These are phyloP conservation scores for Camelina laxa DNA, from an alignment of 345 rosid genomes.

Conservation along the genomic window DNA sequence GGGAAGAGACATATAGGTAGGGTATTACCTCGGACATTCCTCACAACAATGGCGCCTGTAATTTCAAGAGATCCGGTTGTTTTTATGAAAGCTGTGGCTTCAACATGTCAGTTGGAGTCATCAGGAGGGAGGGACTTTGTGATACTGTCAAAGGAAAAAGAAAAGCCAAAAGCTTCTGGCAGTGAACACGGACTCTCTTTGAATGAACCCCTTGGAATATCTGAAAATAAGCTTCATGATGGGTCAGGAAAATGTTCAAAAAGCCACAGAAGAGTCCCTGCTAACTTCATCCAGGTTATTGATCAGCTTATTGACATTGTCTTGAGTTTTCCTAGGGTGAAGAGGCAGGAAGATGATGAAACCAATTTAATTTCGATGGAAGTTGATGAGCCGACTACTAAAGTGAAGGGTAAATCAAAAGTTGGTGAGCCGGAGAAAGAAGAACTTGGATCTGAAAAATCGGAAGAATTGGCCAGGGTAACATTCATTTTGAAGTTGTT, in stretches of 20 bases:
- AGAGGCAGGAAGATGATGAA: slow-evolving; percentile 60
- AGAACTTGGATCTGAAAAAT: slow-evolving; percentile 76
- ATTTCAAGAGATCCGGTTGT: slow-evolving; percentile 86
- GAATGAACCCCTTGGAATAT: slow-evolving; percentile 68
- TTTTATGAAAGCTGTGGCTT: slow-evolving; percentile 84
- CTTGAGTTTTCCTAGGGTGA: slow-evolving; percentile 63
- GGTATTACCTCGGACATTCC: slow-evolving; percentile 64
- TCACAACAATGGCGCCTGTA: slow-evolving; percentile 90
- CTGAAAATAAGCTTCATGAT: slow-evolving; percentile 79
- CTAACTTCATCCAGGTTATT: slow-evolving; percentile 81
- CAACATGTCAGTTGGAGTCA: slow-evolving; percentile 86
- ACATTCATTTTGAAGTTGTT: slow-evolving; percentile 86
- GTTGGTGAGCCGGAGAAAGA: slow-evolving; percentile 66
- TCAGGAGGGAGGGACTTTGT: slow-evolving; percentile 83
- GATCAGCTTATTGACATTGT: slow-evolving; percentile 97
- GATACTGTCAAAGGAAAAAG: slow-evolving; percentile 78
- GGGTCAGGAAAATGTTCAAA: slow-evolving; percentile 76
- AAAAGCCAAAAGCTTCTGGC: slow-evolving; percentile 64
- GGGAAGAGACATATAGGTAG: slow-evolving; percentile 78
- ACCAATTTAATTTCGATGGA: slow-evolving; percentile 65
- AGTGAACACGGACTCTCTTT: slow-evolving; percentile 61
- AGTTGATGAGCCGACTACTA: slow-evolving; percentile 77
- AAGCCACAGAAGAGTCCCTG: slow-evolving; percentile 80
- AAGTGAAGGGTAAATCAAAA: slow-evolving; percentile 90
- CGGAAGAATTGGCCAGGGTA: slow-evolving; percentile 86